Conservation (phyloP, 1,284 basidiomycete species). For the Rhodotorula sp. region DNA sequence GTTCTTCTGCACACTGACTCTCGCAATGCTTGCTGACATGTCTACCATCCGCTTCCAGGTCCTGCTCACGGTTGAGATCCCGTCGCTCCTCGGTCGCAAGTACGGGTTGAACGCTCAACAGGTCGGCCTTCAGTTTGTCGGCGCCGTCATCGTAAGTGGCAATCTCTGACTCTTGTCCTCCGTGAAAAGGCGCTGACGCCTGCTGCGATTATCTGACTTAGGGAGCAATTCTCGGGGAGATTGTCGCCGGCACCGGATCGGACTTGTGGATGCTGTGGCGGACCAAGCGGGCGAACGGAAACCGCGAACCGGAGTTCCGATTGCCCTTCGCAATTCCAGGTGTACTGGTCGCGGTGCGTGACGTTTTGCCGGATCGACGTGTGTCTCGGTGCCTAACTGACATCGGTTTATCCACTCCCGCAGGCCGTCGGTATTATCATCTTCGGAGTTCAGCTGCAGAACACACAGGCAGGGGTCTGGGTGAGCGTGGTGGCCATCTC, state of each 20-base stretch:
- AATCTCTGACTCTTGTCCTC: not conserved
- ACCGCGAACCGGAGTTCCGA: conserved; percentile 27
- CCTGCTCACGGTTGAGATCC: conserved; percentile 34
- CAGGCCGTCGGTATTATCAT: conserved; percentile 29
- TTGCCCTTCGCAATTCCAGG: conserved; percentile 31
- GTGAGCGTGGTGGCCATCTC: not conserved
- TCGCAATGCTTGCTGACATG: not conserved
- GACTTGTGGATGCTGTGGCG: conserved; percentile 32
- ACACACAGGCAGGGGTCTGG: conserved; percentile 20
- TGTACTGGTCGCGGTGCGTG: conserved; percentile 15
- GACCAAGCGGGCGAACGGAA: conserved; percentile 19
- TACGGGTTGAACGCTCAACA: conserved; percentile 32
- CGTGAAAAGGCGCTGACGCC: not conserved
- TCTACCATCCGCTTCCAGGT: not conserved
- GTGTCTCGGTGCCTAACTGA: too few species aligned
- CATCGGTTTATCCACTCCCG: not conserved
- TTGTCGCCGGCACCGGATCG: conserved; percentile 28
- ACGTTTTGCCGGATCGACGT: too few species aligned
- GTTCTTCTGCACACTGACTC: not conserved
- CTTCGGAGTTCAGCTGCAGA: conserved; percentile 33
- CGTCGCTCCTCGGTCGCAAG: conserved; percentile 25
- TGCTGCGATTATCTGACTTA: not conserved
- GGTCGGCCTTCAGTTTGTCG: conserved; percentile 25
- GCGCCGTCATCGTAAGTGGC: conserved; percentile 4
- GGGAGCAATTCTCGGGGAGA: conserved; percentile 31